Evolutionary conservation across 2,329 filamentous ascomycete species (phyloP), one percentile per base, ranked within the genome.

Genomic region (Epicoccum sorghinum): DNA sequence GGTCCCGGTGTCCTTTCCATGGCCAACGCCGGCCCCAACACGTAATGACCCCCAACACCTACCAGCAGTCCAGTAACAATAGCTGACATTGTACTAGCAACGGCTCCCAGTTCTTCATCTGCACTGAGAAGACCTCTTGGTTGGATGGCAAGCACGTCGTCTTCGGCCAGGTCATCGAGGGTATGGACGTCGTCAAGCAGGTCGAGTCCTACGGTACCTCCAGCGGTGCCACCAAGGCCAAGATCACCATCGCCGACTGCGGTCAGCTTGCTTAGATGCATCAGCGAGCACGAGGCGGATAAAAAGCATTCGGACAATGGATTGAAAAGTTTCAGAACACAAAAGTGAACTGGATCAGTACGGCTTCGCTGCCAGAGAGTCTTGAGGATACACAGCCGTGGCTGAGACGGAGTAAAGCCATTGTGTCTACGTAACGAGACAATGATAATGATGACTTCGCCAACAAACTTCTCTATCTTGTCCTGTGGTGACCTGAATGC

Each of bases 71-170:
- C 13, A 25, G 18, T 18, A 8, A 4, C 14, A 14, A 36, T 27
- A 1, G 40, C 51, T 57, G 36, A 57, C 38, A 33, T 7, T 1
- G 36, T 29, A 86, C 87, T 68, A 96, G 95, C 77, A 99, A 99
- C 76, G 95, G 93, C 72, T 96, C 90, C 52, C 93, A 98, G 74
- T 98, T 98, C 84, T 98, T 98, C 84, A 82, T 98, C 69, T 98
- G 95, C 55, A 98, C 95, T 22, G 91, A 96, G 45, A 83, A 88
- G 38, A 98, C 95, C 13, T 92, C 91, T 38, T 87, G 85, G 85
- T 82, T 93, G 68, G 85, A 93, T 76, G 85, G 85, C 72, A 88
- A 89, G 77, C 90, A 93, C 83, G 89, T 91, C 77, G 89, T 92
- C 73, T 92, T 92, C 80, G 90, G 90, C 74, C 81, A 89, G 81